Evolutionary conservation across 2,329 filamentous ascomycete genomes (phyloP), one percentile per base, ranked within the genome.

Genomic region (Emmonsiellopsis sp.): DNA sequence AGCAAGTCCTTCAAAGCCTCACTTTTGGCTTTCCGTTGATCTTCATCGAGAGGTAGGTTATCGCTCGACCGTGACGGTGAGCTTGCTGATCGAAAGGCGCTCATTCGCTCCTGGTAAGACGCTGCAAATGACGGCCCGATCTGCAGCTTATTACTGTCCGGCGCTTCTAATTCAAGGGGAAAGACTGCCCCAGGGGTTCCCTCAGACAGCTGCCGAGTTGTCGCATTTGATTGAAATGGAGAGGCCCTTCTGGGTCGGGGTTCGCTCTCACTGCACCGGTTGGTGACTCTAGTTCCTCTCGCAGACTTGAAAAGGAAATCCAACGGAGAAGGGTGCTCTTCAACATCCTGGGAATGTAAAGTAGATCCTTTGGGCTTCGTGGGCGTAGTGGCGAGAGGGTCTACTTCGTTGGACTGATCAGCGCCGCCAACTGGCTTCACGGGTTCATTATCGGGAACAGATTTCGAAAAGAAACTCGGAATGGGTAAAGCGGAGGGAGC

Each of bases 281-380:
- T 82, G 16, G 76, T 76, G 55, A 78, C 87, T 56, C 70, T 69
- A 20, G 73, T 68, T 57, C 87, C 85, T 49, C 87, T 82, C 61
- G 95, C 87, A 35, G 89, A 90, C 57, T 86, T 85, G 75, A 97
- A 97, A 66, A 97, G 85, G 58, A 95, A 80, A 63, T 97, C 91
- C 4, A 97, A 76, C 1, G 91, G 90, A 9, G 90, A 94, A 57
- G 88, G 81, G 55, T 67, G 58, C 15, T 60, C 59, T 20, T 83
- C 73, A 53, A 76, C 67, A n/a, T 61, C 59, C 30, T 58, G 50
- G 50, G 50, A 55, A 31, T 59, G 54, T 63, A 54, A 58, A 60
- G 44, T 64, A 60, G 64, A 56, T 53, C 65, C 68, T 61, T 61
- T 75, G 61, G 64, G 71, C 41, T 78, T 77, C 2, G 72, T 73